Base-by-base conservation (phyloP, 192 early-diverging fungal genomes). In the Globomyces pollinis-pini region DNA sequence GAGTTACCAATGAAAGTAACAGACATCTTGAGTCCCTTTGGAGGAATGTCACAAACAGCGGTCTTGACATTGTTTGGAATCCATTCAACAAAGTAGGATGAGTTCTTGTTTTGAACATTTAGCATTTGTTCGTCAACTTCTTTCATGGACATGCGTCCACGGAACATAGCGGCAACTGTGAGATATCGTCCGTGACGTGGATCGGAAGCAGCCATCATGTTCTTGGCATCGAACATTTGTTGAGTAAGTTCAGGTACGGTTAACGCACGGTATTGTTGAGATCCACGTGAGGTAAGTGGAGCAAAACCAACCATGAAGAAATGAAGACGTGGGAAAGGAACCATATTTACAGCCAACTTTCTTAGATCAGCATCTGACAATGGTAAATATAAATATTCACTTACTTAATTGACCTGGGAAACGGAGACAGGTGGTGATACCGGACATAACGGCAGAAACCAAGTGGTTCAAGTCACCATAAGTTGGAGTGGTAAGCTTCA, bases 131-230 rank as follows among this genome's bases (percentile, higher is more conserved):
- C 89, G 58, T 99, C 94, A 39, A 99, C 91, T 64, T 99, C 96
- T 72, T 94, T 94, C 73, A 87, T 96, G 53, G 90, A 93, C 64
- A 96, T 76, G 59, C 88, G 87, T 55, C 96, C 96, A 67, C 96
- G 87, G 89, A 94, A 98, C 70, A 96, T 90, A 61, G 91, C 88
- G 4, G 91, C 91, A 57, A 78, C 92, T 15, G 96, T 91, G 68
- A 99, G 76, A 78, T 99, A 97, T 57, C 91, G 89, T 21, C 94
- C 96, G 71, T 94, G 91, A 67, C 87, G 86, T 23, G 96, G 94
- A 71, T 99, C 96, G 35, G 91, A 96, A 4, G 94, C 94, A 50
- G 93, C 96, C 96, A 99, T 99, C 94, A 98, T 98, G 88, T 99
- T 99, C 77, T 91, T 98, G 57, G 91, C 91, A 67, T 91, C 93